Percentiles rank a stretch among this genome's conserved stretches.
Evolutionary conservation across 192 early-diverging fungal species (phyloP).

Genomic region (Thamnidium elegans): DNA sequence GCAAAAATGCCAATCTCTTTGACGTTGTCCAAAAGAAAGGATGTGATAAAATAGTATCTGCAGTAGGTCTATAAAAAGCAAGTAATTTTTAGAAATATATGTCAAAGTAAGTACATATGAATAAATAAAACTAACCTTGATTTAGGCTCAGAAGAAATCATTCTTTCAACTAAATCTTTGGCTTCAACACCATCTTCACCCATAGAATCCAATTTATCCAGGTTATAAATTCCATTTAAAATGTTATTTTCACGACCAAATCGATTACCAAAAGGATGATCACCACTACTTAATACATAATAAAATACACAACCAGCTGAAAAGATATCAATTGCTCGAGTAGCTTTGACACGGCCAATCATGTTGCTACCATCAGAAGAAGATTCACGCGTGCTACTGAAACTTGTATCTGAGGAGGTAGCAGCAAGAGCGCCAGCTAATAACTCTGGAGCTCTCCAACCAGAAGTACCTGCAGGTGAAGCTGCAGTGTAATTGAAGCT

Average conservation of each 20-base stretch:
- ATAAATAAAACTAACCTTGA: constrained; percentile 49
- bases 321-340: constrained; percentile 92
- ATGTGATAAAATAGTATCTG: constrained; percentile 76
- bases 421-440: constrained; percentile 34
- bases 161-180: constrained; percentile 85
- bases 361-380: constrained; percentile 16
- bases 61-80: constrained; percentile 60
- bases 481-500: constrained; percentile 90
- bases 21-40: constrained; percentile 94
- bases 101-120: background rate
- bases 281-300: constrained; percentile 84
- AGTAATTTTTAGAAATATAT: background rate
- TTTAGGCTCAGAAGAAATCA: constrained; percentile 76
- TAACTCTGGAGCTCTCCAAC: constrained; percentile 96
- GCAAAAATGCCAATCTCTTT: constrained; percentile 83
- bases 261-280: constrained; percentile 94
- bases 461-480: constrained; percentile 84
- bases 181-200: constrained; percentile 78
- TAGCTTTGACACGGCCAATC: constrained; percentile 56
- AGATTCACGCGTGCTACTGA: background rate
- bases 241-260: constrained; percentile 91
- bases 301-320: constrained; percentile 95
- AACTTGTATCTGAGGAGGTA: constrained; percentile 13
- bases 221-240: constrained; percentile 66
- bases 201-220: constrained; percentile 69